These are phyloP conservation scores for Jaltomata sinuosa DNA, from an alignment of 257 asterid genomes.

Conservation along the genomic window DNA sequence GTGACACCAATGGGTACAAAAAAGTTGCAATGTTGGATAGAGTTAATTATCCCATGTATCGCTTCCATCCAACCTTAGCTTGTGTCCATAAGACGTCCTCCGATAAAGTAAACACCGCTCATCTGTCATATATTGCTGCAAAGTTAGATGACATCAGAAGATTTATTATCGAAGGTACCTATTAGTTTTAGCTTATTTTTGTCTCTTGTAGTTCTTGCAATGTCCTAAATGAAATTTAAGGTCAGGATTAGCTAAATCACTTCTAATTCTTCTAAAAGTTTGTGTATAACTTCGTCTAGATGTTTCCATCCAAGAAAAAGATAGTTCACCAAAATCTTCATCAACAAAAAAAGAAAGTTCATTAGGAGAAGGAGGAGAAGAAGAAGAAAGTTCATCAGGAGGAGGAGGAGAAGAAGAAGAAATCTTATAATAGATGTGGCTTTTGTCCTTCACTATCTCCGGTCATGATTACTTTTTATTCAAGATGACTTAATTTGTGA, in stretches of 20 bases:
- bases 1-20: neutral
- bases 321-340: neutral
- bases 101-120: neutral
- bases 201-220: neutral
- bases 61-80: neutral
- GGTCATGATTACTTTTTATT: no score
- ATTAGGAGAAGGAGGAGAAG: accelerated
- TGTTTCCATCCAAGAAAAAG: neutral
- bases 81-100: neutral
- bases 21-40: neutral
- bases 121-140: neutral
- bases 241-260: neutral
- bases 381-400: neutral
- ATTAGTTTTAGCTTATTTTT: neutral
- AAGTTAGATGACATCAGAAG: neutral
- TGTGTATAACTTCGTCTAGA: neutral
- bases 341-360: neutral
- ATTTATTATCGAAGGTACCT: neutral
- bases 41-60: neutral
- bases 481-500: no score
- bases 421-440: neutral
- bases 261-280: neutral
- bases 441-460: neutral
- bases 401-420: neutral
- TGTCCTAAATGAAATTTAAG: neutral